These are phyloP conservation scores for Pichia sp. DNA, from an alignment of 1,139 yeast genomes.

Conservation along the genomic window DNA sequence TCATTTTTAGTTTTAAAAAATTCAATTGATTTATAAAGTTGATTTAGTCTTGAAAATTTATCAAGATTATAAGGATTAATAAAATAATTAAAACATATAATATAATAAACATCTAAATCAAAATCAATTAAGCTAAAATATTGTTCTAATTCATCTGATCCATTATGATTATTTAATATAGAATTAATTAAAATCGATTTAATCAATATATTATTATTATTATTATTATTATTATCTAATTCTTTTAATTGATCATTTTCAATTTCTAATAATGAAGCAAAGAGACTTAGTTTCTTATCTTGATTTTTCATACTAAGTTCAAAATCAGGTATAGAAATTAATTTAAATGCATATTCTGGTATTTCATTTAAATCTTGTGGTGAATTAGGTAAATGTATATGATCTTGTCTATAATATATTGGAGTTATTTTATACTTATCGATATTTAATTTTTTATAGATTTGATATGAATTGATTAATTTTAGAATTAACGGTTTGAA, in stretches of 20 bases:
- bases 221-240: neutral
- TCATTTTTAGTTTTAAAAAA: neutral
- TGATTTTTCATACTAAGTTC: constrained; percentile 3
- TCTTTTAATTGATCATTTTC: neutral
- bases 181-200: constrained; percentile 4
- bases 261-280: neutral
- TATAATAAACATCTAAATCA: constrained; percentile 8
- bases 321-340: constrained; percentile 1
- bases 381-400: constrained; percentile 1
- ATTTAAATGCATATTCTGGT: constrained; percentile 1
- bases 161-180: neutral
- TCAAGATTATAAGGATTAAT: constrained; percentile 5
- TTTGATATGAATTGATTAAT: constrained; percentile 2
- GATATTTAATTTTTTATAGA: neutral
- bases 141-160: neutral
- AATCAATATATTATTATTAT: neutral
- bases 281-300: neutral
- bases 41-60: constrained; percentile 2
- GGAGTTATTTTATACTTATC: neutral
- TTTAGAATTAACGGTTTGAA: neutral
- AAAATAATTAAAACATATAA: constrained; percentile 6
- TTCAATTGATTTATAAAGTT: neutral
- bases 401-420: neutral
- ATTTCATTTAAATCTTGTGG: neutral
- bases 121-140: neutral